Base-by-base conservation (phyloP, 495 filamentous ascomycete species). In the Penicillium pulvis region DNA sequence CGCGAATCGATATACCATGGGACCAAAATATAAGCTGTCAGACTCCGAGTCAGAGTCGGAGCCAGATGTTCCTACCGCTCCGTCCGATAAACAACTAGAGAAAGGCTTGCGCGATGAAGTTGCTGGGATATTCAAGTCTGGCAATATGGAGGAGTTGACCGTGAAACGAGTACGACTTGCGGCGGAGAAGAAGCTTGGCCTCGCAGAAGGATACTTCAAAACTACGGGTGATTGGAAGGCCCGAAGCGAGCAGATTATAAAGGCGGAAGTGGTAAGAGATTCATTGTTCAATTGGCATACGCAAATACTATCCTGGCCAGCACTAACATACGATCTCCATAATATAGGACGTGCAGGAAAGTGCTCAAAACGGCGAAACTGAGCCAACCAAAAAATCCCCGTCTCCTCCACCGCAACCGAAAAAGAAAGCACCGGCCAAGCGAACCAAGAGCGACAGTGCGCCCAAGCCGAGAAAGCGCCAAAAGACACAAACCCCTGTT, bases 181-280 rank as follows among this genome's bases (percentile, higher is more conserved):
- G 2, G 87, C 83, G 3, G 91, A 93, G 64, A 72, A 85, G 61
- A 68, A 86, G 44, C 71, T 92, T 7, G 78, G 73, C 26, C 81
- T 98, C 1, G 79, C 81, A 3, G 75, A 81, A 5, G 89, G 83
- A 0, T 96, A 90, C 64, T 86, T 96, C 65, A 90, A 86, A 62
- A 70, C 56, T 24, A 71, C 83, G 43, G 70, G 62, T 4, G 69
- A 80, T 17, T 97, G 93, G 94, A 95, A 94, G 64, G 68, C 75
- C n/a, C 82, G 81, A 62, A 95, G 91, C 73, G 91, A 95, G 56
- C 63, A 79, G 17, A 67, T 95, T 30, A 91, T 97, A 54, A 79
- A 82, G 57, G 78, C 83, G 16, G 83, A 85, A 70, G 82, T 89
- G 53, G 93, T 96, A 79, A 66, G 85, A 77, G 16, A 4, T 31